A percentile compares a stretch with the other conserved stretches of the same genome.
These are phyloP conservation scores for Coniophora puteana DNA, from an alignment of 1,284 basidiomycete species.

Conservation along the genomic window DNA sequence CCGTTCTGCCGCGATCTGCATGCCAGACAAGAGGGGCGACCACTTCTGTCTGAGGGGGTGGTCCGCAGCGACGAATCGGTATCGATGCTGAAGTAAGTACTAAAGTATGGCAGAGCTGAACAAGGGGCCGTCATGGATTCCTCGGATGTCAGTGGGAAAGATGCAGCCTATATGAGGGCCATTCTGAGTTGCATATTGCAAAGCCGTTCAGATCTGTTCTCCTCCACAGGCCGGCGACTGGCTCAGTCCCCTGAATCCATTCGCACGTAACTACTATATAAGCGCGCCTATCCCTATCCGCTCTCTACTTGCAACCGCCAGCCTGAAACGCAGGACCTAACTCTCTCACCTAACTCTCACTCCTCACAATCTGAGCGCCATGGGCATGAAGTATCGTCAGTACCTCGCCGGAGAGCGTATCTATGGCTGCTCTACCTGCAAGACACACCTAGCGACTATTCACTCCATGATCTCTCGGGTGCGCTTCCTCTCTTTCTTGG, in stretches of 20 bases:
- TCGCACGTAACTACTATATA: slow-evolving; percentile 30
- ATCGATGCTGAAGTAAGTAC: too few species aligned
- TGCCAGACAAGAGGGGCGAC: too few species aligned
- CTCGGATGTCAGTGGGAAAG: slow-evolving; percentile 31
- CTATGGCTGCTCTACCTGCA: slow-evolving; percentile 89
- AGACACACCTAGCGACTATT: slow-evolving; percentile 90
- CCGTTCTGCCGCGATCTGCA: too few species aligned
- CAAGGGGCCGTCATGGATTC: too few species aligned
- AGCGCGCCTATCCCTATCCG: slow-evolving; percentile 13
- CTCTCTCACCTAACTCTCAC: background rate
- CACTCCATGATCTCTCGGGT: slow-evolving; percentile 92
- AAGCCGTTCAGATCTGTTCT: too few species aligned
- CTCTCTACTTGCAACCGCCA: slow-evolving; percentile 1
- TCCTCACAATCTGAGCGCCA: slow-evolving; percentile 25
- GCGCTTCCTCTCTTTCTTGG: slow-evolving; percentile 25
- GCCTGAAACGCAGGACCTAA: slow-evolving; percentile 1
- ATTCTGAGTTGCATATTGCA: slow-evolving; percentile 13
- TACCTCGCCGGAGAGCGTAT: slow-evolving; percentile 88
- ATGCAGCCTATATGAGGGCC: slow-evolving; percentile 19
- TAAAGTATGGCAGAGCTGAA: too few species aligned
- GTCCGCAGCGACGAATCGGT: too few species aligned
- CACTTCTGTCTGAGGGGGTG: too few species aligned
- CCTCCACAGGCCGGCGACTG: slow-evolving; percentile 4
- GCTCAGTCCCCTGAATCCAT: too few species aligned
- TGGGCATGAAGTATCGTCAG: slow-evolving; percentile 88